phyloP scores from a whole-genome alignment of 148 eudicot species.

The Vaccinium vitisidaea region DNA sequence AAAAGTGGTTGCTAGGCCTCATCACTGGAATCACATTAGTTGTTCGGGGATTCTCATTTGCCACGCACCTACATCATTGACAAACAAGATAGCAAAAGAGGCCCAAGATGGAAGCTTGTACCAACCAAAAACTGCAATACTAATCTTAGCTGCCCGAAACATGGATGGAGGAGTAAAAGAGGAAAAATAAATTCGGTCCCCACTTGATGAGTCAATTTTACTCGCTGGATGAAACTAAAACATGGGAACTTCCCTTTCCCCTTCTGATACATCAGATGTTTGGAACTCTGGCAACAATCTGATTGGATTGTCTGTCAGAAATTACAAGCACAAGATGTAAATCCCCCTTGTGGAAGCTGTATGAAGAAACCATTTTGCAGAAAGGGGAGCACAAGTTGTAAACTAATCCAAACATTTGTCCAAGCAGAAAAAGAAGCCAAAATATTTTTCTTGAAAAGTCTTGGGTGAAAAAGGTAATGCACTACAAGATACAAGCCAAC shows the following conservation, averaged over 20 bases:
- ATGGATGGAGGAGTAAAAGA: background rate
- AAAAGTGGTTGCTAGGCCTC: constrained; percentile 26
- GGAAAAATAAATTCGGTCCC: background rate
- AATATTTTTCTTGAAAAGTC: background rate
- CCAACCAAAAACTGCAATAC: background rate
- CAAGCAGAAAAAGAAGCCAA: background rate
- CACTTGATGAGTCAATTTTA: background rate
- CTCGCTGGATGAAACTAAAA: constrained; percentile 10
- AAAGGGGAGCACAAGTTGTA: background rate
- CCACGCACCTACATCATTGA: constrained; percentile 59
- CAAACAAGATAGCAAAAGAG: constrained; percentile 1
- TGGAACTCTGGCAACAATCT: constrained; percentile 9
- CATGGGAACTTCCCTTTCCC: background rate
- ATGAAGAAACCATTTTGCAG: background rate
- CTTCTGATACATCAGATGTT: background rate
- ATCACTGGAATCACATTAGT: constrained; percentile 30
- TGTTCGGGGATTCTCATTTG: constrained; percentile 31
- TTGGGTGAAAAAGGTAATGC: background rate
- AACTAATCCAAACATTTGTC: constrained; percentile 2
- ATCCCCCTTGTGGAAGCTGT: background rate
- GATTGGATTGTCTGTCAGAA: background rate
- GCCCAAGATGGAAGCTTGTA: constrained; percentile 3
- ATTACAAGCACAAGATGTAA: background rate
- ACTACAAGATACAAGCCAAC: background rate
- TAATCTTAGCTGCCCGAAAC: background rate